Evolutionary conservation across 345 rosid genomes (phyloP).

Genomic region (Turnera subulata): DNA sequence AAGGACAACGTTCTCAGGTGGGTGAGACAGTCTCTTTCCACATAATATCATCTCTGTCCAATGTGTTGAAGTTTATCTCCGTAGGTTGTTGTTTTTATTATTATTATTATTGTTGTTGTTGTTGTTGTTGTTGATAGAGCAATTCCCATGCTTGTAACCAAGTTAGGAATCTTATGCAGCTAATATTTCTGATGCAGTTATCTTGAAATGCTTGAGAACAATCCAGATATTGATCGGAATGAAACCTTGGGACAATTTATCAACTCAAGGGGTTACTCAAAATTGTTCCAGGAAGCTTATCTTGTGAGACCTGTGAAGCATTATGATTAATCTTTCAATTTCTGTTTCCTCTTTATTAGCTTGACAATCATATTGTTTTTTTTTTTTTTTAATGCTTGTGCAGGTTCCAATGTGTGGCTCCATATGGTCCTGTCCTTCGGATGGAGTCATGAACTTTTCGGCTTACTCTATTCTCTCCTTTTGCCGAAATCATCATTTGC

Average conservation of each 20-base stretch:
- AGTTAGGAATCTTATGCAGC: no score
- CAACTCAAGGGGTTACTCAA: constrained; percentile 61
- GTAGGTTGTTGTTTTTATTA: no score
- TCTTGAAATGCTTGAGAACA: constrained; percentile 58
- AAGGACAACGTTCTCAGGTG: constrained; percentile 61
- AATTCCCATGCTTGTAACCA: no score
- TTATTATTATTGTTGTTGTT: no score
- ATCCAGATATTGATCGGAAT: constrained; percentile 51
- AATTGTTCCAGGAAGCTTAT: constrained; percentile 77
- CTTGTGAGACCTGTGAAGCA: constrained; percentile 46
- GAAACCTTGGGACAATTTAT: constrained; percentile 76
- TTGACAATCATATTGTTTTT: constrained; percentile 1
- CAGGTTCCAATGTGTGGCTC: constrained; percentile 89
- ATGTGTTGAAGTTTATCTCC: no score
- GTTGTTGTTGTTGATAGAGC: no score
- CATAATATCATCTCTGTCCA: no score
- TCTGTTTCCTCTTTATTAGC: not conserved
- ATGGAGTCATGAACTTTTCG: constrained; percentile 70
- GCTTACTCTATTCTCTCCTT: constrained; percentile 83
- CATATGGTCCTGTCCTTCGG: constrained; percentile 81
- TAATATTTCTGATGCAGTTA: constrained; percentile 31
- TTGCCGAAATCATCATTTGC: constrained; percentile 79
- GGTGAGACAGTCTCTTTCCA: not conserved
- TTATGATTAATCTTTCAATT: not conserved
- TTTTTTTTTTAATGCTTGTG: no score